Percentiles rank a stretch among this genome's conserved stretches.
Evolutionary conservation across 2,329 filamentous ascomycete species (phyloP).

Genomic region (Ceratocystis eucalypticola): DNA sequence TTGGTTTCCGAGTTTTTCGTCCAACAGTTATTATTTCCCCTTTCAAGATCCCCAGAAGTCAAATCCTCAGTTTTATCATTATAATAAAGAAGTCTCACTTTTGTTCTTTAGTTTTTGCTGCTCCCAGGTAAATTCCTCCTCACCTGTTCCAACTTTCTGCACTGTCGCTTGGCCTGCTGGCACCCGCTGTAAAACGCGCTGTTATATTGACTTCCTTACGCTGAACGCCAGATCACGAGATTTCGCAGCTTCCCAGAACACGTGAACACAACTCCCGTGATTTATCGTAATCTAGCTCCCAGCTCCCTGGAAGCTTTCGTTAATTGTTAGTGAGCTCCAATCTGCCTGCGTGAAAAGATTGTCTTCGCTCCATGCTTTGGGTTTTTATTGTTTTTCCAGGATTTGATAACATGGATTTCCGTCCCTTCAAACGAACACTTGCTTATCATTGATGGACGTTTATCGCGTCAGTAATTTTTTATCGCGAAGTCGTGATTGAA

Average conservation of each 20-base stretch:
- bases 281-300: slow-evolving; percentile 20
- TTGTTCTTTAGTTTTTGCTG: not conserved
- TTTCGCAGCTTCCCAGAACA: slow-evolving; percentile 31
- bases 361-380: not conserved
- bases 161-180: not conserved
- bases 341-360: not conserved
- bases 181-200: not conserved
- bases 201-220: not conserved
- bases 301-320: slow-evolving; percentile 20
- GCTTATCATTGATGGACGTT: not conserved
- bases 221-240: slow-evolving; percentile 36
- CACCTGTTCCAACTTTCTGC: not conserved
- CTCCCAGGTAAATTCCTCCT: not conserved
- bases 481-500: slow-evolving; percentile 4
- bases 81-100: not conserved
- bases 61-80: not conserved
- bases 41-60: not conserved
- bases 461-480: slow-evolving; percentile 1
- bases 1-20: not conserved
- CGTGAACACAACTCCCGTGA: slow-evolving; percentile 35
- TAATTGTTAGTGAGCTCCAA: slow-evolving; percentile 9
- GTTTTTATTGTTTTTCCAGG: not conserved
- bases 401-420: not conserved
- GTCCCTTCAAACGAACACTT: no score
- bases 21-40: not conserved